Percentiles rank a stretch among this genome's conserved stretches.
phyloP scores from a whole-genome alignment of 2,329 filamentous ascomycete species.

The Boeremia exigua region DNA sequence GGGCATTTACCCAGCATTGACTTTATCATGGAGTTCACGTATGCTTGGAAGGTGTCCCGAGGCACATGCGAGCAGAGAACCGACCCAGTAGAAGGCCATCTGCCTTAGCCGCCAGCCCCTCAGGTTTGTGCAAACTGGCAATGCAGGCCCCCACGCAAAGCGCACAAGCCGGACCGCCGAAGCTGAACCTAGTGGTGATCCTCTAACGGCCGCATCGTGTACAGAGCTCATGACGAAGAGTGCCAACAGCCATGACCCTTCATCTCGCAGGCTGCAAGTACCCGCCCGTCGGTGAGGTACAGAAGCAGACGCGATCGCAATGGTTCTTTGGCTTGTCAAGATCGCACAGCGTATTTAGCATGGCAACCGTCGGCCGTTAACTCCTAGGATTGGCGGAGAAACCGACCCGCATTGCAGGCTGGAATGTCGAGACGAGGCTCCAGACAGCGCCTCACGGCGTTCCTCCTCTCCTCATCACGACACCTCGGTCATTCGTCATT shows the following conservation, averaged over 20 bases:
- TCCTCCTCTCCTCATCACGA: constrained; percentile 16
- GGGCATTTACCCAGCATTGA: constrained; percentile 1
- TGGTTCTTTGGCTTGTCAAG: background rate
- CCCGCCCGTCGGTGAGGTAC: constrained; percentile 5
- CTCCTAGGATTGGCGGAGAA: constrained; percentile 17
- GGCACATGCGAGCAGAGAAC: background rate
- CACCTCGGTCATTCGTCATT: constrained; percentile 24
- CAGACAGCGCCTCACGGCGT: constrained; percentile 6
- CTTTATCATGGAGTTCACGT: background rate
- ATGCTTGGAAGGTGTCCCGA: constrained; percentile 13
- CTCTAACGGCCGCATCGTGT: constrained; percentile 6
- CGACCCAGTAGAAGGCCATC: background rate
- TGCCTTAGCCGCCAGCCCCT: constrained; percentile 5
- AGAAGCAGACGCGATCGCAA: background rate
- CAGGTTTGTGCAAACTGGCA: constrained; percentile 13
- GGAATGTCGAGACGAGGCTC: constrained; percentile 11
- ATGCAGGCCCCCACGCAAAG: constrained; percentile 12
- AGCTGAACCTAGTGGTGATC: constrained; percentile 16
- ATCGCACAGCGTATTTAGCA: constrained; percentile 10
- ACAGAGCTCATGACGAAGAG: background rate
- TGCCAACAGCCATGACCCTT: background rate
- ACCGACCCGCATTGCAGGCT: background rate
- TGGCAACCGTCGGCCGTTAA: background rate
- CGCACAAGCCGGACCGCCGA: constrained; percentile 9
- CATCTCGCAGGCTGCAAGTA: constrained; percentile 3